Percentiles rank a stretch among this genome's conserved stretches.
phyloP scores from a whole-genome alignment of 352 stramenopile genomes.

The Halophytophthora polymorphica region DNA sequence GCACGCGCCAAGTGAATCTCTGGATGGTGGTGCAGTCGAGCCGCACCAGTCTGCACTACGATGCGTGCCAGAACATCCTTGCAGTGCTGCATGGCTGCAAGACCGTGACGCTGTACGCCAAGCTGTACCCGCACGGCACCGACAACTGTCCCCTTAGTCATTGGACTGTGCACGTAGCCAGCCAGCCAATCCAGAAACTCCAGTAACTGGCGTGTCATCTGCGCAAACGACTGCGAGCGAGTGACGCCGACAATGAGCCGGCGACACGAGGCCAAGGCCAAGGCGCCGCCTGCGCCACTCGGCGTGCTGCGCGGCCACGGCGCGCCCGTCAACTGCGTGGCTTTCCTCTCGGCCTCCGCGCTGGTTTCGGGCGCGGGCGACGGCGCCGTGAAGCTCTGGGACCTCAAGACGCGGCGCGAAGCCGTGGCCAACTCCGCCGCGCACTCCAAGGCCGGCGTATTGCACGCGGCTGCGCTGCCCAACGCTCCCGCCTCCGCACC shows the following conservation, averaged over 20 bases:
- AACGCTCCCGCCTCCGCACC: slow-evolving; percentile 7
- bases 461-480: slow-evolving; percentile 33
- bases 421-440: slow-evolving; percentile 22
- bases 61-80: slow-evolving; percentile 79
- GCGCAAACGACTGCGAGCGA: no score
- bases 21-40: slow-evolving; percentile 70
- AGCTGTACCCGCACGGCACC: slow-evolving; percentile 54
- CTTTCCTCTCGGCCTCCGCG: slow-evolving; percentile 36
- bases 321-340: slow-evolving; percentile 53
- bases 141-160: no score
- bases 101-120: slow-evolving; percentile 59
- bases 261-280: neutral
- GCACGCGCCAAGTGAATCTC: slow-evolving; percentile 80
- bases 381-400: slow-evolving; percentile 71
- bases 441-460: slow-evolving; percentile 77
- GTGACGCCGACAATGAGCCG: no score
- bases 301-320: slow-evolving; percentile 67
- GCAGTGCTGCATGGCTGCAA: slow-evolving; percentile 72
- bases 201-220: no score
- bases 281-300: slow-evolving; percentile 38
- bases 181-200: no score
- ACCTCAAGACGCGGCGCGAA: slow-evolving; percentile 59
- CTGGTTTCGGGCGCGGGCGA: slow-evolving; percentile 59
- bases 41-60: slow-evolving; percentile 74
- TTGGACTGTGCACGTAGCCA: no score